Evolutionary conservation across 148 eudicot genomes (phyloP), one percentile per base, ranked within the genome.

Genomic region (Camellia japonica): DNA sequence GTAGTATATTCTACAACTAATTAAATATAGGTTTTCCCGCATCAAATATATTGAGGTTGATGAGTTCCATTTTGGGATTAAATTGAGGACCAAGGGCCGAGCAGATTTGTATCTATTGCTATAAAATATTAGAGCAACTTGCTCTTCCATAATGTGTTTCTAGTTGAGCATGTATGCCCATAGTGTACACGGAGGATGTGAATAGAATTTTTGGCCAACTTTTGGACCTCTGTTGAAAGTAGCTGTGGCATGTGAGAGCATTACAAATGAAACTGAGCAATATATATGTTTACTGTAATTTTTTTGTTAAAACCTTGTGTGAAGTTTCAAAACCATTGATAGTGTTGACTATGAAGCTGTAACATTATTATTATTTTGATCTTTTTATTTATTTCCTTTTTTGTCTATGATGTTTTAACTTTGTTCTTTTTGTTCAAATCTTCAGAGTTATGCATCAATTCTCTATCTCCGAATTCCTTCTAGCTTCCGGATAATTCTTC

Each of bases 401-500:
- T n/a, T 49, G 13, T 55, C 20, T 2, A 0, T 10, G 18, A 7
- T 41, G 14, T 62, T 76, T 72, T 83, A 59, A 86, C 54, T 73
- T 38, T 55, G 19, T 19, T 71, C 42, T 2, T 81, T 62, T 55
- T 30, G 83, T 81, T 79, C 38, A 42, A 44, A 80, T 81, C 67
- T 75, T 70, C 96, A 95, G 98, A 91, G 91, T 84, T 96, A 96
- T 86, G 93, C 90, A 69, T 92, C 99, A 19, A 96, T 96, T 86
- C 87, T 96, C 79, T 96, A 96, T 85, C 93, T 89, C 47, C 90
- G 95, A 82, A 84, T 93, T 77, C 93, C 99, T 14, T 85, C 85
- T 52, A 82, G 80, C 60, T 96, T 92, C 75, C 95, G 91, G 6
- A 89, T 96, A 43, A 93, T 96, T 70, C 87, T 96, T 68, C 93